Evolutionary conservation across 2,329 filamentous ascomycete species (phyloP), one percentile per base, ranked within the genome.

Genomic region (Pseudocercospora macadamiae): DNA sequence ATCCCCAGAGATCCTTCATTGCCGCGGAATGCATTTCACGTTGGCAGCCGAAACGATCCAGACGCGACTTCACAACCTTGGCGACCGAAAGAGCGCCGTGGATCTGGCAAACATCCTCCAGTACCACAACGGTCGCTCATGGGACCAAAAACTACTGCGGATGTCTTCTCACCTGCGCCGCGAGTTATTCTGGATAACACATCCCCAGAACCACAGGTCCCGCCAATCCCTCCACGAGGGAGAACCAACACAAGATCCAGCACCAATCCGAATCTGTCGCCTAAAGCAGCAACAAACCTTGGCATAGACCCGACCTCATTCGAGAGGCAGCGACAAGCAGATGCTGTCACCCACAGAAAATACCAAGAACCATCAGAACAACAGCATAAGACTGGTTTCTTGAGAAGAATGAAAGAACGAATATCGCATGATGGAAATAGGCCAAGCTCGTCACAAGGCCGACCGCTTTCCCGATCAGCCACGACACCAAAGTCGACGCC

Each of bases 51-150:
- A 28, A 58, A 63, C 36, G 63, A 55, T 32, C 59, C 62, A 16
- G 59, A 66, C 16, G 61, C 65, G 2, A 68, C 64, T 3, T 57
- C 68, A 23, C 67, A 68, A 25, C 64, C 67, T 1, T 53, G 54
- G 23, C 52, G 55, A 39, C 51, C 56, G n/a, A 45, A 57, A 23
- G 59, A 48, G 45, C 58, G 58, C 3, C 54, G 48, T 39, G 58
- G 54, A 4, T 60, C 58, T 12, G 55, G 51, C 42, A 60, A 64
- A 32, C 60, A 65, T 45, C 55, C 60, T 12, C 66, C 62, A 5
- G 55, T 61, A 3, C 57, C 61, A 28, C 64, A 66, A 51, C 62
- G 59, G 26, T 67, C 64, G 1, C 61, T 67, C 7, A 62, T 68
- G 57, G 63, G 66, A 16, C 51, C 58, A 3, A 66, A 63, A 30